Evolutionary conservation across 495 filamentous ascomycete genomes (phyloP), one percentile per base, ranked within the genome.

Genomic region (Penicillium goetzii): DNA sequence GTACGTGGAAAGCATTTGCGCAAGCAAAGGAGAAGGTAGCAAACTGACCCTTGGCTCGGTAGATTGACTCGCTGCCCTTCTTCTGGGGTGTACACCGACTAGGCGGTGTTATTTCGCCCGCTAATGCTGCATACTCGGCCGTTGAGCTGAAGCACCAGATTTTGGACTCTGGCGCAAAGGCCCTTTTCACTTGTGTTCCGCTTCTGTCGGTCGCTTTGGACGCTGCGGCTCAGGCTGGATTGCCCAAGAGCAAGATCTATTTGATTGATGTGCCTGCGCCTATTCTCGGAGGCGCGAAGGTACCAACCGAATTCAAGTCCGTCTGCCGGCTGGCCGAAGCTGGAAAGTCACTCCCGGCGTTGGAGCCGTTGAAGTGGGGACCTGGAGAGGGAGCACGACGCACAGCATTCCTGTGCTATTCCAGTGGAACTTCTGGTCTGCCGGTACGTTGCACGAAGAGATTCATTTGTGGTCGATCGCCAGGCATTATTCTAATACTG

Each of bases 321-420:
- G 81, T 95, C 19, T 81, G 88, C 17, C 84, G 92, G 51, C 69
- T 97, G 28, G 83, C 92, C 25, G 71, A 84, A 4, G 78, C 86
- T 17, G 92, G 92, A n/a, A 78, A 76, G 23, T 80, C 82, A 11
- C 78, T 89, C 3, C 86, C 88, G 0, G 73, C 82, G 9, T 69
- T 93, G 9, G 90, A 92, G 61, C 79, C 80, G 8, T 71, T 93
- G 66, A 81, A 76, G 56, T 96, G 91, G 91, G 66, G 77, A 8
- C 83, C 86, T 58, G 92, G 92, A 2, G 89, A 96, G 63, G 92
- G 90, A 10, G 86, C 86, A 23, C 86, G 87, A 38, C 89, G 91
- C 56, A 86, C 86, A 14, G 92, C 92, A 0, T 97, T 91, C 72
- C 79, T 97, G 28, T 96, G 92, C 80, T 96, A 93, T 73, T 95